Evolutionary conservation across 768 basidiomycete genomes (phyloP).

Genomic region (Hygrophoropsis aurantiaca): DNA sequence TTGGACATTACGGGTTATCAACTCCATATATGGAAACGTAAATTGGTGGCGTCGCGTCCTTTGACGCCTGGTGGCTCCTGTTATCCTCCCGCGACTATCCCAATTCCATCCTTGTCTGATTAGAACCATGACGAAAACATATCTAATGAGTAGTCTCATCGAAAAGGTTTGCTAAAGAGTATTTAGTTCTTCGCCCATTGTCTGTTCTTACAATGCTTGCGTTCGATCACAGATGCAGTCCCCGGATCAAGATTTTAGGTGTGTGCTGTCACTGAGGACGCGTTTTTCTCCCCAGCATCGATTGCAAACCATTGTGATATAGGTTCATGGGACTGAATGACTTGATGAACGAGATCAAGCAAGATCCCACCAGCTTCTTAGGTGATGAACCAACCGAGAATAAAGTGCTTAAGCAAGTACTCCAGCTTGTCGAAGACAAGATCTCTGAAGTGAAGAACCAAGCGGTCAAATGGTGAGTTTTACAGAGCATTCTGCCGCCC

Average conservation of each 20-base stretch:
- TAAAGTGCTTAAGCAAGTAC: constrained; percentile 80
- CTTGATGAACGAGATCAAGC: constrained; percentile 83
- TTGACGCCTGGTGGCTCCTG: not conserved
- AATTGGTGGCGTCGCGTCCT: too few species aligned
- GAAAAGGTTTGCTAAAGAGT: constrained; percentile 57
- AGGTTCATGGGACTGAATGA: constrained; percentile 98
- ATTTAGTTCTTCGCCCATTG: not conserved
- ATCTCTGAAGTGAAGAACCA: constrained; percentile 99
- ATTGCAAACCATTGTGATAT: constrained; percentile 13
- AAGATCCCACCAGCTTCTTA: constrained; percentile 70
- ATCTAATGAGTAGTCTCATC: constrained; percentile 80
- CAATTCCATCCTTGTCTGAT: not conserved
- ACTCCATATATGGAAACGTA: too few species aligned
- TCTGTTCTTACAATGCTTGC: constrained; percentile 3
- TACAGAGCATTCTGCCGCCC: not conserved
- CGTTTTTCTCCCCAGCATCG: constrained; percentile 14
- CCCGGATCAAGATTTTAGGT: constrained; percentile 90
- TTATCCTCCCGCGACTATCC: not conserved
- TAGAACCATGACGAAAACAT: constrained; percentile 76
- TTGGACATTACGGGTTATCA: too few species aligned
- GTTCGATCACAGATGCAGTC: constrained; percentile 70
- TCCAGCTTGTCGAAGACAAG: constrained; percentile 87
- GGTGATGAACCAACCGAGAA: constrained; percentile 86
- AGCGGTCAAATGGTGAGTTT: constrained; percentile 85
- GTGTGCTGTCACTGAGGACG: constrained; percentile 16